Evolutionary conservation across 1,284 basidiomycete species (phyloP), one percentile per base, ranked within the genome.

Genomic region (Ustilago crameri): DNA sequence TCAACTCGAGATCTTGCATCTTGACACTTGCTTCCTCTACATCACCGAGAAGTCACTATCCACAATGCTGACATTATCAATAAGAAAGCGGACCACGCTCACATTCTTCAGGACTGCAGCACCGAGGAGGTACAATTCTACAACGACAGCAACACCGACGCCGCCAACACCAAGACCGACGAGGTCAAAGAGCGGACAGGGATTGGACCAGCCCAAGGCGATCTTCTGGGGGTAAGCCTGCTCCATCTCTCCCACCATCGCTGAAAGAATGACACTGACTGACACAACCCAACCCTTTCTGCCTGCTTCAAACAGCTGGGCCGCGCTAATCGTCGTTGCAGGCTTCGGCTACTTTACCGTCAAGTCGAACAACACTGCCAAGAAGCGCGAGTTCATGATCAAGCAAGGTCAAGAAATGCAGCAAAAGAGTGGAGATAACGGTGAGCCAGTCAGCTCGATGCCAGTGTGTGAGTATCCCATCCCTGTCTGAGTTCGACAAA

Each of bases 371-470:
- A 74, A 74, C 53, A 66, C 71, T 10, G 61, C 59, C 47, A 74
- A 74, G 59, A 73, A 73, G 60, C 55, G 51, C 18, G 55, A 68
- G 2, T 68, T 67, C n/a, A 73, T 73, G 70, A 64, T 73, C 53
- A 56, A 46, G 43, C 70, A 68, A 30, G 70, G 64, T 5, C 70
- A 64, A 32, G 48, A 56, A 26, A 47, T 57, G 34, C 63, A 59
- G 24, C 48, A 48, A 15, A 17, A 34, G 3, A 34, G 30, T 2
- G 45, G 15, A 8, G 43, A 63, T 3, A 48, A 35, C 2, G 61
- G 37, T n/a, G 30, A 50, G 14, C 18, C 40, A 5, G 51, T 47
- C 1, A 22, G 46, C 3, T 41, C 61, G 2, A 41, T 40, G 9
- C 61, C 67, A 12, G 46, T 62, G n/a, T 52, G 61, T 64, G 30